Evolutionary conservation across 345 rosid genomes (phyloP).

Genomic region (Anastatica hierochuntica): DNA sequence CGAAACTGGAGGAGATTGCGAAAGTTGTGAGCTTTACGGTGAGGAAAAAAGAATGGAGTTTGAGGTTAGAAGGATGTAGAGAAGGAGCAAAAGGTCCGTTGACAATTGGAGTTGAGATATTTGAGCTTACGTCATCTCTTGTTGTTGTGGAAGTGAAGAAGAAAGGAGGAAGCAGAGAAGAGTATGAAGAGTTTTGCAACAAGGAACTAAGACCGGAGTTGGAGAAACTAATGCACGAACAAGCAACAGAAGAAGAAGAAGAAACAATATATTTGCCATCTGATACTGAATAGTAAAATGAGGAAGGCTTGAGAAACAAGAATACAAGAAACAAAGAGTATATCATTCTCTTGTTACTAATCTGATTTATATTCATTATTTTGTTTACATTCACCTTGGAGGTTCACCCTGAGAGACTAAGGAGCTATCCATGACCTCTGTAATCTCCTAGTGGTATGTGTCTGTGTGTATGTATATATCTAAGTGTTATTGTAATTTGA

Average conservation of each 20-base stretch:
- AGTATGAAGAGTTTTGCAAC: constrained; percentile 71
- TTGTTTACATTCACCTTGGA: neutral
- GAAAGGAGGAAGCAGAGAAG: constrained; percentile 73
- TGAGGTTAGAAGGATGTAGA: constrained; percentile 59
- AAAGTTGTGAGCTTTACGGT: constrained; percentile 55
- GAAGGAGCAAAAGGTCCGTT: constrained; percentile 58
- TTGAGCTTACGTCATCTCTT: constrained; percentile 49
- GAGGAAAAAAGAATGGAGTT: constrained; percentile 69
- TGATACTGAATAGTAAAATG: constrained; percentile 37
- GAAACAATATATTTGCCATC: constrained; percentile 44
- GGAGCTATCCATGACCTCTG: neutral
- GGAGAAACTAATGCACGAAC: constrained; percentile 45
- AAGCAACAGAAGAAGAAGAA: constrained; percentile 26
- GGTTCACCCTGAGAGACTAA: neutral
- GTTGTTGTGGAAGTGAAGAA: constrained; percentile 81
- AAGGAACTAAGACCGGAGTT: constrained; percentile 65
- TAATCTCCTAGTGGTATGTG: neutral
- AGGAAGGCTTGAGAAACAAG: constrained; percentile 26
- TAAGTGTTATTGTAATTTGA: constrained; percentile 10
- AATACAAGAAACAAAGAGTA: constrained; percentile 6
- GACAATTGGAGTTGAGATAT: constrained; percentile 57
- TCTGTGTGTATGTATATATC: neutral
- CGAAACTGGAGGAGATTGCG: constrained; percentile 65
- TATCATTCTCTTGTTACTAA: constrained; percentile 12
- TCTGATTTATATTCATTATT: neutral